Evolutionary conservation across 2,329 filamentous ascomycete species (phyloP).

Genomic region (Golovinomyces cichoracearum): DNA sequence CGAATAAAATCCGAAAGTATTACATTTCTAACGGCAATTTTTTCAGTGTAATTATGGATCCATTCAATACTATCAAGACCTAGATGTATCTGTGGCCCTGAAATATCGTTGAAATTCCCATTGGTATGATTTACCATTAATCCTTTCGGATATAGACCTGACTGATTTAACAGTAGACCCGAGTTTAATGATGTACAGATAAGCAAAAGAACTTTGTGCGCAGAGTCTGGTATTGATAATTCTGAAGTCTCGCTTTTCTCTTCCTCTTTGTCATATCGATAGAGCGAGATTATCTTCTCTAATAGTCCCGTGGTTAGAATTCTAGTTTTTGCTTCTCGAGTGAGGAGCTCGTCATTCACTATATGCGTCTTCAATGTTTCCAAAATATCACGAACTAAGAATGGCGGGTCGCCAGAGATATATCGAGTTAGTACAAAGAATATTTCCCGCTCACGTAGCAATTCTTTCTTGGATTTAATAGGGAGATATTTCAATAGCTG

Average conservation of each 20-base stretch:
- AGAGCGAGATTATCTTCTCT: slow-evolving; percentile 44
- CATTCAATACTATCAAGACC: slow-evolving; percentile 45
- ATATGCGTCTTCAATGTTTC: slow-evolving; percentile 43
- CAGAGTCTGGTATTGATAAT: slow-evolving; percentile 36
- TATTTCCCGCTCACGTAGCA: slow-evolving; percentile 49
- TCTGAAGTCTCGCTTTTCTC: slow-evolving; percentile 21
- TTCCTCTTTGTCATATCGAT: slow-evolving; percentile 27
- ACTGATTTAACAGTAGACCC: slow-evolving; percentile 50
- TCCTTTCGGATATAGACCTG: slow-evolving; percentile 61
- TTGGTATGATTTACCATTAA: slow-evolving; percentile 34
- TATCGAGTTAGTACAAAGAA: slow-evolving; percentile 47
- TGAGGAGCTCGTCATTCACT: slow-evolving; percentile 46
- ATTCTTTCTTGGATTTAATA: slow-evolving; percentile 50
- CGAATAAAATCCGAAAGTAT: slow-evolving; percentile 55
- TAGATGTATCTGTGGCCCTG: slow-evolving; percentile 27
- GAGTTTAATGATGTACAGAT: slow-evolving; percentile 48
- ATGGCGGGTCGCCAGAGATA: slow-evolving; percentile 51
- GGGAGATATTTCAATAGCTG: slow-evolving; percentile 56
- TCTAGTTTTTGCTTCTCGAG: slow-evolving; percentile 46
- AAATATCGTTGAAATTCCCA: slow-evolving; percentile 15
- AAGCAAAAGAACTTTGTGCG: slow-evolving; percentile 49
- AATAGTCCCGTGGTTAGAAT: slow-evolving; percentile 53
- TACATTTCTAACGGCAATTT: slow-evolving; percentile 52
- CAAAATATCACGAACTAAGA: slow-evolving; percentile 50
- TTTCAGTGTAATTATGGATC: slow-evolving; percentile 38